Base-by-base conservation (phyloP, 192 early-diverging fungal genomes). In the Funneliformis geosporum region DNA sequence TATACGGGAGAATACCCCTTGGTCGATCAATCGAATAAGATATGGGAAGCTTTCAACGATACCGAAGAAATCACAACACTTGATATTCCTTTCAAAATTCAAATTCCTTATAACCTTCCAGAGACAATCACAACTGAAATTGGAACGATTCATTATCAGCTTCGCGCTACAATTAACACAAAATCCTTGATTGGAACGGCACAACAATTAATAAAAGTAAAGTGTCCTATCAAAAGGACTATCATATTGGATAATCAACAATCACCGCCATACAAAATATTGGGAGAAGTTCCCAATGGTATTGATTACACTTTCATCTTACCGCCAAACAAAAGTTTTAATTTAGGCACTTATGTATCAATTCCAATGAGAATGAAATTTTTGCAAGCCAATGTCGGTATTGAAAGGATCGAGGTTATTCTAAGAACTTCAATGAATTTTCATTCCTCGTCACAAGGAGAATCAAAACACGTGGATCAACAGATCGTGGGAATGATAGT, bases 391-490 rank as follows among this genome's bases (percentile, higher is more conserved):
- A 67, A 46, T 40, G 28, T 79, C 11, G 61, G 77, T 38, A 43
- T 79, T 12, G 77, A 79, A 39, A 67, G 67, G 40, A 2, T 79
- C 8, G 77, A 79, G 25, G 38, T 79, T 39, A 18, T 5, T 21
- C 60, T 79, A 79, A 79, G 60, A 33, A 59, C 77, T 3, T 70
- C 38, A 5, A 79, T 79, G 77, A 66, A 79, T 60, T 79, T 70
- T 47, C 66, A 39, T 55, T 79, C 27, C 21, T 43, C 12, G 18
- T 59, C 46, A 60, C 77, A 59, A n/a, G 50, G 59, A n/a, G 77
- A 69, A 79, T 60, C 16, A 38, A 25, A 23, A 28, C 77, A 79
- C 60, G 5, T 38, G 12, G 60, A 79, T 16, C 39, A 69, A 79
- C 14, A 50, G 23, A 42, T 42, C 2, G 27, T 46, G n/a, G 44